phyloP scores from a whole-genome alignment of 2,329 filamentous ascomycete species.

The Ophiostoma sp. region DNA sequence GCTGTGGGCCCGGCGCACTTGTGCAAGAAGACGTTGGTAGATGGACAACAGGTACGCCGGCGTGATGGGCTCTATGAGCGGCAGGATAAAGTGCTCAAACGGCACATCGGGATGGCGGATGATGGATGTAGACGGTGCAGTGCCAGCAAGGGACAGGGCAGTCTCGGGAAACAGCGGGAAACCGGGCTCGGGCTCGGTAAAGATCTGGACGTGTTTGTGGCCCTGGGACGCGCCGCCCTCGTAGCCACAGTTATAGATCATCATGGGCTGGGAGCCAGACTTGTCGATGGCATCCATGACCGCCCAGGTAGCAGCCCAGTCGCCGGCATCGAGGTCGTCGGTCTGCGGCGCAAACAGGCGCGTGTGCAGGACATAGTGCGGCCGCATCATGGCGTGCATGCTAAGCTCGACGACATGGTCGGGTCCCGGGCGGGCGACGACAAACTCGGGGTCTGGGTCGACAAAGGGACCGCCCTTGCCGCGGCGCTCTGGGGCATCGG shows the following conservation, averaged over 20 bases:
- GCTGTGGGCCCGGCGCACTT: constrained; percentile 25
- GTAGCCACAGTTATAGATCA: constrained; percentile 43
- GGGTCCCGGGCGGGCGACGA: constrained; percentile 29
- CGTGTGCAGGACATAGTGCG: constrained; percentile 38
- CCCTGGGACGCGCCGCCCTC: constrained; percentile 40
- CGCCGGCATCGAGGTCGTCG: constrained; percentile 35
- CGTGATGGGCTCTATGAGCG: constrained; percentile 20
- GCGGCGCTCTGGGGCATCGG: constrained; percentile 29
- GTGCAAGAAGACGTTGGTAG: constrained; percentile 26
- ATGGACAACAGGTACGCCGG: constrained; percentile 20
- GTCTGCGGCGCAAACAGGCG: constrained; percentile 36
- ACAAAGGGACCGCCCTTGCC: constrained; percentile 29
- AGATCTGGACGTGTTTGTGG: constrained; percentile 43
- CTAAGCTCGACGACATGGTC: constrained; percentile 35
- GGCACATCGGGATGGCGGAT: constrained; percentile 26
- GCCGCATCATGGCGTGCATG: constrained; percentile 35
- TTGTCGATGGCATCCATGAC: constrained; percentile 31
- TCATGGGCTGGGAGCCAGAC: constrained; percentile 30
- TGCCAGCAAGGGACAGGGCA: constrained; percentile 1
- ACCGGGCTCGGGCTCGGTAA: constrained; percentile 32
- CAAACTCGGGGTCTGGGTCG: constrained; percentile 32
- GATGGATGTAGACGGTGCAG: constrained; percentile 9
- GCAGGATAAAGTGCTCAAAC: constrained; percentile 26
- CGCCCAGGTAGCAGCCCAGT: constrained; percentile 37
- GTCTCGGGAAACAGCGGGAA: constrained; percentile 29